Evolutionary conservation across 345 rosid genomes (phyloP), one percentile per base, ranked within the genome.

Genomic region (Eucalyptus tenuipes): DNA sequence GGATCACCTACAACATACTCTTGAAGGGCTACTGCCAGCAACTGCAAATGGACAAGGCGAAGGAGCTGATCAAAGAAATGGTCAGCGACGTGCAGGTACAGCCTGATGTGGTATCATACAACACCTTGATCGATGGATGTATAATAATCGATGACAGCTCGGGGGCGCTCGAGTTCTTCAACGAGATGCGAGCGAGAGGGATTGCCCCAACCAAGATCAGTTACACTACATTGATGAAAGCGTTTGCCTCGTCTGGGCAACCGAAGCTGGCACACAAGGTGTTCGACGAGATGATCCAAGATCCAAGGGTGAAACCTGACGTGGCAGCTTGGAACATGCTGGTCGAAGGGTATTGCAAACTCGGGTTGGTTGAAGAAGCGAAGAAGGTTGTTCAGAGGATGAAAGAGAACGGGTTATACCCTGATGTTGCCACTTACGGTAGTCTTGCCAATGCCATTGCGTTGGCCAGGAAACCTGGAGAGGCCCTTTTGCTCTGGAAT

Each of bases 161-260:
- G 24, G 99, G 96, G 85, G 99, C 99, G 66, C 92, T 97, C 27
- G 89, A 93, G 10, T 94, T 95, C 89, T 97, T 96, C 91, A 96
- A 97, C 50, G 96, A 97, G 91, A 97, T 97, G 99, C 93, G 99
- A 87, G 91, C 92, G 4, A 93, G 87, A 89, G 97, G 95, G 86
- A 96, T 97, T 61, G 93, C 95, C 88, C 99, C 99, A 3, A 95
- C 96, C 42, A 97, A 97, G 94, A 92, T 96, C 84, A 97, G 99
- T 88, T 96, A 97, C 93, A 97, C 99, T 12, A 96, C 99, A 44
- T 89, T 96, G 94, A 97, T 97, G 99, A 97, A 97, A 93, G 98
- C 99, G 84, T 97, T 96, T 87, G 98, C 96, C n/a, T 89, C 93
- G 75, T 95, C 99, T 0, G 96, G 96, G 53, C 99, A 96, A 89